Evolutionary conservation across 345 rosid species (phyloP).

Genomic region (Rubroshorea leprosula): DNA sequence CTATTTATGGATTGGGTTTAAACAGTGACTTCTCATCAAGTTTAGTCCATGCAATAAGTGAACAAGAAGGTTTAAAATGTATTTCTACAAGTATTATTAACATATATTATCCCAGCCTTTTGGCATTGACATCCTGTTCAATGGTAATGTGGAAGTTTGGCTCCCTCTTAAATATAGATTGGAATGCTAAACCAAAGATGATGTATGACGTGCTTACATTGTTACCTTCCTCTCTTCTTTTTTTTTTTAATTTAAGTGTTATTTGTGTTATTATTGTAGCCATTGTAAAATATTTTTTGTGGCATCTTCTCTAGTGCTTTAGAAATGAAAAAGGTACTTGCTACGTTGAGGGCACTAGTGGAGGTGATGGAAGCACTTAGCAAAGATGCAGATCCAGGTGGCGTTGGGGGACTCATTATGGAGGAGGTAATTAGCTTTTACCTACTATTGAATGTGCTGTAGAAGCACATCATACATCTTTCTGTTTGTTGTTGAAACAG

Average conservation of each 20-base stretch:
- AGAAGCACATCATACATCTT: background rate
- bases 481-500: background rate
- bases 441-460: constrained; percentile 6
- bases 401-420: constrained; percentile 74
- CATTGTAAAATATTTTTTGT: background rate
- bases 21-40: background rate
- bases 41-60: background rate
- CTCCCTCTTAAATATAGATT: background rate
- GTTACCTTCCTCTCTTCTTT: background rate
- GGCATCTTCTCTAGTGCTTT: constrained; percentile 17
- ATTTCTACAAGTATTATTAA: too few species aligned
- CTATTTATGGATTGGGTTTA: background rate
- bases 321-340: constrained; percentile 75
- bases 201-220: background rate
- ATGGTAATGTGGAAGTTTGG: background rate
- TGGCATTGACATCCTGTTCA: background rate
- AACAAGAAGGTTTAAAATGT: background rate
- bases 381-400: constrained; percentile 80
- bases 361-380: constrained; percentile 91
- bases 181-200: background rate
- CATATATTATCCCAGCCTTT: background rate
- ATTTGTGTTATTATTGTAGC: background rate
- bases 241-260: constrained; percentile 1
- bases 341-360: constrained; percentile 76
- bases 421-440: constrained; percentile 62